Base-by-base conservation (phyloP, 2,329 filamentous ascomycete species). In the Fusarium sororula region DNA sequence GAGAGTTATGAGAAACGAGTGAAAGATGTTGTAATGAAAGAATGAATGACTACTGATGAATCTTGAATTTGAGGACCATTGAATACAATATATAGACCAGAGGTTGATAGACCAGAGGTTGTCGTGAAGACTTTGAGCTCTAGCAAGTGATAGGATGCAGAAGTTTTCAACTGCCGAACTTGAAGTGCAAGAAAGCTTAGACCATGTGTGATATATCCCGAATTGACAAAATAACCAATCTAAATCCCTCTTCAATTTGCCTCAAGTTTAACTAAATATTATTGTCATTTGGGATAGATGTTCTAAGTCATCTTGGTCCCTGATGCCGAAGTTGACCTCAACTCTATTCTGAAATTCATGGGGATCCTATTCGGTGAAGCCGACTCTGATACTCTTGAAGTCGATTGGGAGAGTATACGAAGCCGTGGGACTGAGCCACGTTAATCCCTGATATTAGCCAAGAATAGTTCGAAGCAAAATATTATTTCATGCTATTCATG, bases 221-320 rank as follows among this genome's bases (percentile, higher is more conserved):
- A 14, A 20, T 3, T 24, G 28, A 51, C 48, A 51, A 32, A 32
- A 24, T 10, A 14, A 24, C 7, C 11, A 10, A 6, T 32, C 5
- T 18, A 37, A 37, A 37, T 37, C 17, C 1, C 0, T 37, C 35
- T 18, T 37, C 35, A 2, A 37, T 37, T 11, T 7, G 18, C 7
- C 3, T 0, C 1, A 13, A n/a, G 11, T 32, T 7, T 18, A 24
- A 8, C 22, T 18, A 7, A 18, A 18, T 10, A 15, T 18, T 50
- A 12, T 7, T 24, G 12, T 24, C 22, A 20, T 15, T 14, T 32
- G 6, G 0, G 7, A 50, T n/a, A 32, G 3, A 7, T 3, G 5
- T 9, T 14, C 1, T 1, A 20, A 14, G 42, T 45, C 13, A 13
- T 13, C 24, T 50, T 32, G 22, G 5, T 14, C 28, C 47, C 47